These are phyloP conservation scores for Castanopsis chinensis DNA, from an alignment of 306 rosid species.

Conservation along the genomic window DNA sequence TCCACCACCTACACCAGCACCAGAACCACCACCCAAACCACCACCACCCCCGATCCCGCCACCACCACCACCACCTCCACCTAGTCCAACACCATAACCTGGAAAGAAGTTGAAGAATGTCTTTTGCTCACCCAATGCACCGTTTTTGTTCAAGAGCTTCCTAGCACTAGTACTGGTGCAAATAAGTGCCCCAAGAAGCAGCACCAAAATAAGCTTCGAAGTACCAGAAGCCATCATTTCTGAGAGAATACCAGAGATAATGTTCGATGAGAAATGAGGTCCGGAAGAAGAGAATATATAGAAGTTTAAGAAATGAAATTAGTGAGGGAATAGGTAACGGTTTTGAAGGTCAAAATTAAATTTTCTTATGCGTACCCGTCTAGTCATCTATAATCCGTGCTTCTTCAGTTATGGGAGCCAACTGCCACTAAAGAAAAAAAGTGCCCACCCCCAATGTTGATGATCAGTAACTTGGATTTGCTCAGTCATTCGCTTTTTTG, in stretches of 20 bases:
- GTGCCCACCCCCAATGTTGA: neutral
- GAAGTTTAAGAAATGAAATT: neutral
- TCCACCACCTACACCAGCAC: conserved; percentile 22
- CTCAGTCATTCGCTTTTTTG: neutral
- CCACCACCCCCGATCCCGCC: conserved; percentile 17
- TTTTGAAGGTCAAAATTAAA: conserved; percentile 7
- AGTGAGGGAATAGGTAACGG: neutral
- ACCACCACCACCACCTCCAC: conserved; percentile 27
- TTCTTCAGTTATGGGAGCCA: conserved; percentile 5
- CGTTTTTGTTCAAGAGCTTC: conserved; percentile 18
- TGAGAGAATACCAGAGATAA: neutral
- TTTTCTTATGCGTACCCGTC: neutral
- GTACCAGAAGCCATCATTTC: conserved; percentile 7
- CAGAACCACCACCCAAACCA: conserved; percentile 20
- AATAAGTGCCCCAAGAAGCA: conserved; percentile 24
- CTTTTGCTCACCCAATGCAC: conserved; percentile 24
- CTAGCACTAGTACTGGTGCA: conserved; percentile 27
- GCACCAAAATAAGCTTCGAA: conserved; percentile 38
- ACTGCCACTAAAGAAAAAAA: neutral
- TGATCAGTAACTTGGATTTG: neutral
- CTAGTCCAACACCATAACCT: conserved; percentile 27
- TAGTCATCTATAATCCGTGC: conserved; percentile 33
- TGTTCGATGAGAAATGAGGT: neutral
- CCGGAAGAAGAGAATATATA: conserved; percentile 6
- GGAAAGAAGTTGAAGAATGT: conserved; percentile 24